Percentiles rank a stretch among this genome's conserved stretches.
phyloP scores from a whole-genome alignment of 2,329 filamentous ascomycete genomes.

The Fusarium verticillioides region DNA sequence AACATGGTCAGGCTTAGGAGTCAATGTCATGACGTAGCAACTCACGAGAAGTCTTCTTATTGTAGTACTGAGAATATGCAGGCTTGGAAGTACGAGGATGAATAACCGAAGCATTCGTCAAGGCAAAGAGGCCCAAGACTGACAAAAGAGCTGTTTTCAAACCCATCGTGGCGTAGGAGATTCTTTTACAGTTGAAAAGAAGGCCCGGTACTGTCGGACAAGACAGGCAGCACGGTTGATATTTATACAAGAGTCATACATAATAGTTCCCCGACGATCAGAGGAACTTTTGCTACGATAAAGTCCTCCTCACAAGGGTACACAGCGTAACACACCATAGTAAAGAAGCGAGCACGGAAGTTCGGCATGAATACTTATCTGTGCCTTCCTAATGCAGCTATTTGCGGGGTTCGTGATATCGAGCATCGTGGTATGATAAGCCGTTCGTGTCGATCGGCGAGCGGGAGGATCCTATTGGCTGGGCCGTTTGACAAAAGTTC shows the following conservation, averaged over 20 bases:
- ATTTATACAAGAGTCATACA: conserved; percentile 1
- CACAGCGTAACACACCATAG: not conserved
- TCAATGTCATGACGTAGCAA: no score
- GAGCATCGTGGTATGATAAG: conserved; percentile 10
- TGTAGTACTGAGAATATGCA: conserved; percentile 7
- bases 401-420: conserved; percentile 20
- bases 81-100: conserved; percentile 4
- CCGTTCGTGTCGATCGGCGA: not conserved
- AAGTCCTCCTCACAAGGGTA: not conserved
- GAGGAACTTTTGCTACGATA: conserved; percentile 12
- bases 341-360: conserved; percentile 12
- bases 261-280: not conserved
- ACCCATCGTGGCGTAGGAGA: not conserved
- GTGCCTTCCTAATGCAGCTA: conserved; percentile 30
- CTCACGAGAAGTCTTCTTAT: conserved; percentile 12
- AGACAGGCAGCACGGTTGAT: not conserved
- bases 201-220: rapidly evolving
- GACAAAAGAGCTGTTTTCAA: conserved; percentile 3
- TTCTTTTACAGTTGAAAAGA: not conserved
- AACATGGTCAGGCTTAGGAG: no score
- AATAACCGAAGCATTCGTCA: conserved; percentile 7
- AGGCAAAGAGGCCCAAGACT: not conserved
- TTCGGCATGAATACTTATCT: conserved; percentile 23
- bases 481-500: not conserved
- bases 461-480: not conserved